Base-by-base conservation (phyloP, 2,329 filamentous ascomycete genomes). In the Escovopsis sp. region DNA sequence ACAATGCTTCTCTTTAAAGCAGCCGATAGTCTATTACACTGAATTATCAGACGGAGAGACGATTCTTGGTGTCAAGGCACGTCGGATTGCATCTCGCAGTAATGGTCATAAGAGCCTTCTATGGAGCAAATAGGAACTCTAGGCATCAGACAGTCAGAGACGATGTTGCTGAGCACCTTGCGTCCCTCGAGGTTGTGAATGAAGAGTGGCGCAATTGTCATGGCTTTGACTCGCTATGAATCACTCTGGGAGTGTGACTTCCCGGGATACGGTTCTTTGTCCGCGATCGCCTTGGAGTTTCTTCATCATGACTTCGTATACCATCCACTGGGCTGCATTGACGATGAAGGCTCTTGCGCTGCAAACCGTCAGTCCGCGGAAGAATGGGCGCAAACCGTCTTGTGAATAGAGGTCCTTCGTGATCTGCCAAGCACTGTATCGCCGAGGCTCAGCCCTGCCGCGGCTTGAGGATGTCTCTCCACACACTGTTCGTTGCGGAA, bases 271-370 rank as follows among this genome's bases (percentile, higher is more conserved):
- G 7, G 27, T 16, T 16, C 37, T 39, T 29, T 39, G 46, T 39
- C 50, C 49, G n/a, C 47, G 50, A 15, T 47, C 49, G 27, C 53
- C 50, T 35, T 47, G 65, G 16, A 79, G 54, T 52, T 74, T 67
- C 24, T 59, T 55, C 82, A 94, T 89, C 53, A 85, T 74, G 78
- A 82, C 86, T 63, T 95, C 88, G 57, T 95, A 95, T 6, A 85
- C 76, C 20, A 82, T 81, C 88, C 88, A 96, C 65, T 87, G 71
- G n/a, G 85, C 82, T 2, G 89, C 88, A 64, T 95, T 95, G 33
- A 95, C 89, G 40, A 94, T 66, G 57, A 96, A 95, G 0, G 89
- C 89, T 50, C 89, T 70, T 8, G 83, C 62, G 59, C 84, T 93
- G 59, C 89, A 96, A 29, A 94, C 70, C 1, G 78, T 76, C 35